phyloP scores from a whole-genome alignment of 2,329 filamentous ascomycete genomes.

The Fusarium succisae region DNA sequence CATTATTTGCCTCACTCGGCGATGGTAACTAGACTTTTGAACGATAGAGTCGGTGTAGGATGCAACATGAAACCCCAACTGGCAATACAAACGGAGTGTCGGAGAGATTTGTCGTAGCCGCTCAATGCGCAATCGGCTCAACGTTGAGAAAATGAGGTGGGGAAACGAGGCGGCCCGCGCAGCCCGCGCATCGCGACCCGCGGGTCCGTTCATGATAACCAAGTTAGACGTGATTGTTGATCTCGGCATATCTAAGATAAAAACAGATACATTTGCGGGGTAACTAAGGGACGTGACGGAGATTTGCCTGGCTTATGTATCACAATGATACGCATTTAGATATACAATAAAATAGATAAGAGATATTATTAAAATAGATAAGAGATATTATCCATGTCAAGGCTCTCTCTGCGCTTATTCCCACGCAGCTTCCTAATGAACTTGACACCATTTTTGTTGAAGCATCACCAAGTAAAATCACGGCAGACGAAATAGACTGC shows the following conservation, averaged over 20 bases:
- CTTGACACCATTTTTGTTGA: fast-evolving
- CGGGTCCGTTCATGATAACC: not conserved
- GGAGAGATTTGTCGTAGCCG: not conserved
- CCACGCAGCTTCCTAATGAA: not conserved
- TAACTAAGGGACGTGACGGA: not conserved
- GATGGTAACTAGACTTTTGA: not conserved
- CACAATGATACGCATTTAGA: not conserved
- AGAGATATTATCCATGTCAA: not conserved
- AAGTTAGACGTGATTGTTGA: not conserved
- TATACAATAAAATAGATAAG: not conserved
- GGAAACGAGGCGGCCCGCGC: not conserved
- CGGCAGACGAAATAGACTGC: fast-evolving
- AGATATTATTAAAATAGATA: no score
- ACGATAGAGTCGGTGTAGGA: not conserved
- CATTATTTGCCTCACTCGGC: not conserved
- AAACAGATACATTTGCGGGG: not conserved
- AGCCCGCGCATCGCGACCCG: not conserved
- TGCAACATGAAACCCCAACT: not conserved
- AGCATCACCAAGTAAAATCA: not conserved
- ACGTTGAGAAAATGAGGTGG: not conserved
- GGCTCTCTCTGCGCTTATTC: not conserved
- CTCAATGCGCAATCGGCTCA: not conserved
- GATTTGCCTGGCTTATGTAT: not conserved
- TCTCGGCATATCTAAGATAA: not conserved
- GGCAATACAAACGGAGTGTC: not conserved